These are phyloP conservation scores for Mucor lusitanicus DNA, from an alignment of 371 early-diverging fungal species.

Conservation along the genomic window DNA sequence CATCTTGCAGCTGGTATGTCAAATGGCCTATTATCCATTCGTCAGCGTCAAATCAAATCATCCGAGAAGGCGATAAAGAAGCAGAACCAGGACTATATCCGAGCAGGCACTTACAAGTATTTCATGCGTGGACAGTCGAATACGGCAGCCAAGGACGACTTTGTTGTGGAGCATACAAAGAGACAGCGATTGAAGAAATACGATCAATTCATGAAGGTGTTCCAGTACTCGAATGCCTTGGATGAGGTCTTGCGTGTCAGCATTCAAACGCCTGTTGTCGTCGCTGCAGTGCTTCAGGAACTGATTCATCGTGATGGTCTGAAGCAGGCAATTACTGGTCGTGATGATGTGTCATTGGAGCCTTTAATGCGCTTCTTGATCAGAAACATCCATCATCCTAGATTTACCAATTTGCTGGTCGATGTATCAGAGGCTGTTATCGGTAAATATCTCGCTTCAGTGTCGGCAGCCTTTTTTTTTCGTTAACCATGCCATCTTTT, in stretches of 20 bases:
- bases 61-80: slow-evolving; percentile 60
- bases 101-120: slow-evolving; percentile 66
- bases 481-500: background rate
- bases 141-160: slow-evolving; percentile 60
- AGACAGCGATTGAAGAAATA: slow-evolving; percentile 69
- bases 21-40: slow-evolving; percentile 85
- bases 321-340: slow-evolving; percentile 75
- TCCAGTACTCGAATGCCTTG: slow-evolving; percentile 87
- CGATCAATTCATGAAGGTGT: slow-evolving; percentile 78
- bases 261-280: slow-evolving; percentile 53
- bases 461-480: background rate
- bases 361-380: slow-evolving; percentile 81
- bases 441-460: slow-evolving; percentile 47
- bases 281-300: slow-evolving; percentile 83
- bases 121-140: slow-evolving; percentile 68
- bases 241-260: slow-evolving; percentile 70
- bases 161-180: slow-evolving; percentile 68
- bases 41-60: slow-evolving; percentile 68
- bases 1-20: slow-evolving; percentile 93
- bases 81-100: slow-evolving; percentile 44
- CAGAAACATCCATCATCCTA: slow-evolving; percentile 76
- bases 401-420: slow-evolving; percentile 73
- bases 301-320: slow-evolving; percentile 86
- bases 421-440: slow-evolving; percentile 76
- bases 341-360: slow-evolving; percentile 85